These are phyloP conservation scores for Tuber calosporum DNA, from an alignment of 495 filamentous ascomycete species.

Conservation along the genomic window DNA sequence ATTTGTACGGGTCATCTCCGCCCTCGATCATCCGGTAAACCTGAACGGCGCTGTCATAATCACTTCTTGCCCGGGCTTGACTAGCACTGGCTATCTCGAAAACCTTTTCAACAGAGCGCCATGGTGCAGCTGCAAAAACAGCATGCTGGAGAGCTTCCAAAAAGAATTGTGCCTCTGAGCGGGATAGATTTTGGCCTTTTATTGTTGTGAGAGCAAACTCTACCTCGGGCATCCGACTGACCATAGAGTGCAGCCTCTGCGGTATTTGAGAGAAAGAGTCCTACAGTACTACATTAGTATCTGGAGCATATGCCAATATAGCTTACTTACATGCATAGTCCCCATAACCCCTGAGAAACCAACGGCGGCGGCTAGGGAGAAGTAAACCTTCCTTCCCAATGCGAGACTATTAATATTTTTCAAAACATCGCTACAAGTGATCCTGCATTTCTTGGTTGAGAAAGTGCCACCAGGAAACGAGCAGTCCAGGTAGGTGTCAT, in stretches of 20 bases:
- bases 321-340: conserved; percentile 25
- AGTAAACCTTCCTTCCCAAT: conserved; percentile 30
- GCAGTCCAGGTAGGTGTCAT: conserved; percentile 9
- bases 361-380: conserved; percentile 19
- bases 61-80: conserved; percentile 15
- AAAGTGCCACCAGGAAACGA: conserved; percentile 7
- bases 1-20: conserved; percentile 19
- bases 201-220: background rate
- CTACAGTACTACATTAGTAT: conserved; percentile 13
- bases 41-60: conserved; percentile 25
- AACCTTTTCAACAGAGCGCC: conserved; percentile 7
- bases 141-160: conserved; percentile 13
- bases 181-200: background rate
- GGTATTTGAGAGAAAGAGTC: conserved; percentile 10
- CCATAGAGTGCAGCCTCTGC: background rate
- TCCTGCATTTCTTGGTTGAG: conserved; percentile 9
- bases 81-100: conserved; percentile 1
- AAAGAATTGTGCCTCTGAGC: conserved; percentile 8
- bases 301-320: background rate
- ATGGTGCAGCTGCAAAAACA: conserved; percentile 18
- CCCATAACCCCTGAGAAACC: conserved; percentile 18
- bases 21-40: conserved; percentile 7
- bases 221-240: conserved; percentile 7
- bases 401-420: conserved; percentile 18
- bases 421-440: conserved; percentile 29